Conservation (phyloP, 2,329 filamentous ascomycete genomes). For the Arthrobotrys sphaeroides region DNA sequence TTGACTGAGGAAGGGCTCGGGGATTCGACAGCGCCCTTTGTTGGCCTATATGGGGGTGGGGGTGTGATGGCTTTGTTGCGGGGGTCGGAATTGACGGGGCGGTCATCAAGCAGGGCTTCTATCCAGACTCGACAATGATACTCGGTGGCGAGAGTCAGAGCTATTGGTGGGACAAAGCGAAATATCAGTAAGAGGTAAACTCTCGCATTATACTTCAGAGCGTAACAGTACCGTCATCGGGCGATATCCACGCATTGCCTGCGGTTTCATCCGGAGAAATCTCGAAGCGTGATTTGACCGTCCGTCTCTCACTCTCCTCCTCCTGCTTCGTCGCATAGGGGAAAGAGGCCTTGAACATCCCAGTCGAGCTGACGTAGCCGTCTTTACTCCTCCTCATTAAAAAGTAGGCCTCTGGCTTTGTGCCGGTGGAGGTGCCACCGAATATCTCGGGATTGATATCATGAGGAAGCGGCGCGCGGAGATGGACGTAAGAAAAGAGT, state of each 20-base stretch:
- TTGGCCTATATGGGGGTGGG: slow-evolving; percentile 71
- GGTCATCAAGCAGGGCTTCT: slow-evolving; percentile 86
- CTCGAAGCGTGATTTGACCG: slow-evolving; percentile 78
- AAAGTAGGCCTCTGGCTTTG: slow-evolving; percentile 85
- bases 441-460: slow-evolving; percentile 85
- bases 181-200: slow-evolving; percentile 51
- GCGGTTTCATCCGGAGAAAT: slow-evolving; percentile 84
- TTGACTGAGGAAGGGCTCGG: slow-evolving; percentile 57
- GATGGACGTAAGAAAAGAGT: slow-evolving; percentile 93
- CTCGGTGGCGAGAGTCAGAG: slow-evolving; percentile 82
- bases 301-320: slow-evolving; percentile 79
- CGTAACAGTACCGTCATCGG: slow-evolving; percentile 71
- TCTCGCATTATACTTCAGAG: no score
- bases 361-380: slow-evolving; percentile 83
- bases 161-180: slow-evolving; percentile 64
- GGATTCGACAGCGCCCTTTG: slow-evolving; percentile 57
- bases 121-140: slow-evolving; percentile 83
- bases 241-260: slow-evolving; percentile 95
- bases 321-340: slow-evolving; percentile 78
- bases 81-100: slow-evolving; percentile 71
- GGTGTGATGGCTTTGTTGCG: slow-evolving; percentile 79
- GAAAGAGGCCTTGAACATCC: slow-evolving; percentile 92
- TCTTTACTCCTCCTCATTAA: slow-evolving; percentile 90
- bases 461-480: slow-evolving; percentile 83
- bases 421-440: slow-evolving; percentile 65